Evolutionary conservation across 495 filamentous ascomycete genomes (phyloP), one percentile per base, ranked within the genome.

Genomic region (Hypoxylon cercidicola): DNA sequence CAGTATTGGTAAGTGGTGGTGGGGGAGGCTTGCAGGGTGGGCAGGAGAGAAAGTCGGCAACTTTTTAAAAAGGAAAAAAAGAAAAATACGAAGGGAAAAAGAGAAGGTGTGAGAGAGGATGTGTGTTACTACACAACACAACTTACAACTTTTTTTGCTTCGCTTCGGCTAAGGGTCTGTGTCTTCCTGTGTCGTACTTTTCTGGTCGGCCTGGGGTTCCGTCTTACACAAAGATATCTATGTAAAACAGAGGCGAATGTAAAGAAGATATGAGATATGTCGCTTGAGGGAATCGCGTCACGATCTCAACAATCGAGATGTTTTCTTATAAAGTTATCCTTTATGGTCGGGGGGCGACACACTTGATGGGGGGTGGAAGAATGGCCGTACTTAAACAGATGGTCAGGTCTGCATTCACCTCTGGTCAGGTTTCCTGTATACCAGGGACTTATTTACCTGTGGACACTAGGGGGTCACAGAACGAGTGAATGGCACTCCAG

Each of bases 1-100:
- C 56, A 60, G 55, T 63, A 60, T 45, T 57, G 39, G 52, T 47
- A 30, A 66, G 76, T 79, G 58, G 57, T 69, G 73, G 69, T 69
- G 75, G 66, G 35, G 53, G 40, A 55, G 53, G 62, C 52, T 57
- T 70, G 54, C 62, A 69, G 62, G 51, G 60, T 60, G 43, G 52
- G 57, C 57, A 56, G 23, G 48, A 5, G 37, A 52, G 56, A 66
- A 41, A 61, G n/a, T 46, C 66, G 66, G 65, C 67, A 66, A 52
- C 62, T 48, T 53, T 62, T 56, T 49, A 62, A 54, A 51, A 51
- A 43, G 43, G 32, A 41, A 15, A 59, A 19, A 37, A 45, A 46
- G 37, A 40, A 51, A 40, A 52, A 43, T 61, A 63, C 62, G 46
- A 34, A 18, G 57, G 32, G 35, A 21, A 28, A 51, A 60, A 55